Base-by-base conservation (phyloP, 2,329 filamentous ascomycete species). In the Hypomyces rosellus region DNA sequence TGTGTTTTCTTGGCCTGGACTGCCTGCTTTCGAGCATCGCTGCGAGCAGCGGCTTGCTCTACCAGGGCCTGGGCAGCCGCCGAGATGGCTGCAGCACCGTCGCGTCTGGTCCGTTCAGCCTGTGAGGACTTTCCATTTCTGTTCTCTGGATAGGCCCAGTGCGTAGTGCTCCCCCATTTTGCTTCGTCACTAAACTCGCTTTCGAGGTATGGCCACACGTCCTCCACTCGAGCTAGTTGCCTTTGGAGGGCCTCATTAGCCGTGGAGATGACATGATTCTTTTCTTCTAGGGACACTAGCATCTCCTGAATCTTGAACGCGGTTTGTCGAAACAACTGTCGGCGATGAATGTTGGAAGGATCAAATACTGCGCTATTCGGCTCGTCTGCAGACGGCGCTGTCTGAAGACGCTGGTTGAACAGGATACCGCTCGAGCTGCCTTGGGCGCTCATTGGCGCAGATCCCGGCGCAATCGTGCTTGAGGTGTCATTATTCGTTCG, bases 71-170 rank as follows among this genome's bases (percentile, higher is more conserved):
- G 84, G 51, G 85, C 85, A 12, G 86, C 86, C 2, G 88, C 87
- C 18, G 89, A 88, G 58, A 90, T 88, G 37, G 82, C 83, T 18
- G 86, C 80, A 11, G 86, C 87, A 18, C 86, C 87, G 63, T 96
- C 90, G 56, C 89, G 82, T 53, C 89, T 80, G 44, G 86, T 84
- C 22, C 86, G 78, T 64, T 95, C 88, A 33, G 84, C 82, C 41
- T 83, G 77, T 20, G 80, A 82, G n/a, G 77, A 73, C 60, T 78
- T 78, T 34, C 73, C 73, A 34, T 82, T 78, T 57, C 92, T 86
- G 63, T 89, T 89, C 60, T 92, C 88, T 16, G 88, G 87, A 66
- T 97, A 97, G 45, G 92, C 93, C 93, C 93, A 99, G 68, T 99
- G 93, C 47, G 83, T 88, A 52, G 84, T 80, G 69, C 90, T 97